A percentile compares a stretch with the other conserved stretches of the same genome.
These are phyloP conservation scores for Neurospora sp. DNA, from an alignment of 2,329 filamentous ascomycete genomes.

Conservation along the genomic window DNA sequence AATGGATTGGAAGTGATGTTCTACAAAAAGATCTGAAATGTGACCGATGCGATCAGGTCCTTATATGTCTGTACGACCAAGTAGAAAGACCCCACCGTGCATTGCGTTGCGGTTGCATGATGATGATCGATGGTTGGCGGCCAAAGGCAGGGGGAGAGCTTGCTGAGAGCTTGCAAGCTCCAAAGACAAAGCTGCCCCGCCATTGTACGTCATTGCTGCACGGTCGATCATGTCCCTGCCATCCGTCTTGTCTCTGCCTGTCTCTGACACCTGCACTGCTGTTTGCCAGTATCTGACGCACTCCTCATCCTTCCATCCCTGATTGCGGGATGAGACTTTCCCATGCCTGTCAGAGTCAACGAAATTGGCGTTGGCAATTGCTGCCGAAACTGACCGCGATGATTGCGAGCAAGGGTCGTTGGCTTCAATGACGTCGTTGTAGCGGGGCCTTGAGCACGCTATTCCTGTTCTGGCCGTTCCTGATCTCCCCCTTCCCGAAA, in stretches of 20 bases:
- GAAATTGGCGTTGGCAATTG: background rate
- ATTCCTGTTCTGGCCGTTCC: background rate
- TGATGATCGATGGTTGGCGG: background rate
- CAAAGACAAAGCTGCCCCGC: background rate
- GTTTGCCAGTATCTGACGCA: background rate
- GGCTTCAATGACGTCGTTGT: background rate
- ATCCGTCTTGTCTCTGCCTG: background rate
- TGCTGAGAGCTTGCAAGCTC: background rate
- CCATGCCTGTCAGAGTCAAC: background rate
- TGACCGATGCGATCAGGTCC: background rate
- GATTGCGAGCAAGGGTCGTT: background rate
- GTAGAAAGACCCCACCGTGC: background rate
- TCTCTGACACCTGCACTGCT: background rate
- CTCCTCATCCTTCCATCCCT: background rate
- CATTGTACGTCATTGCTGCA: background rate
- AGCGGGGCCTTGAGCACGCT: background rate
- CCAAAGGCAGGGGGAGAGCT: background rate
- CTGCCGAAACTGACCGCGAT: background rate
- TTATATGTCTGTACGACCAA: background rate
- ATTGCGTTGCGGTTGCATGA: background rate
- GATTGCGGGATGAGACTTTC: background rate
- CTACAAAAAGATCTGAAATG: background rate
- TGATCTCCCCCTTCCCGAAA: background rate
- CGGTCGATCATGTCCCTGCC: background rate
- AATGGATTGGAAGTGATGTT: background rate